Percentiles rank a stretch among this genome's conserved stretches.
These are phyloP conservation scores for Coemansia sp. DNA, from an alignment of 192 early-diverging fungal species.

Conservation along the genomic window DNA sequence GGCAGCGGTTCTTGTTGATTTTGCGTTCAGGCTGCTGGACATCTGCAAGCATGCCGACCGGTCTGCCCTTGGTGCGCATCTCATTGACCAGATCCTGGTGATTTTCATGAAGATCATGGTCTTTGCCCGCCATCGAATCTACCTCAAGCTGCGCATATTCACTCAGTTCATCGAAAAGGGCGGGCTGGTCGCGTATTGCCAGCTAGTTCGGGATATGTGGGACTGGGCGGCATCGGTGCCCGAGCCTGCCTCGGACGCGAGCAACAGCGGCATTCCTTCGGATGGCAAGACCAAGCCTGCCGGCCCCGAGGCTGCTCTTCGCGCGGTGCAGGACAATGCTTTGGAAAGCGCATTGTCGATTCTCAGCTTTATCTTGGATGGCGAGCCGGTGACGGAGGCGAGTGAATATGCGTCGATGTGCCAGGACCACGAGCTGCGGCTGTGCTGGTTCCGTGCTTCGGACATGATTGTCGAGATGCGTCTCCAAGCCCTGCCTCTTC, in stretches of 20 bases:
- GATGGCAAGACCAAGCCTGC: neutral
- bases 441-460: conserved; percentile 68
- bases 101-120: conserved; percentile 48
- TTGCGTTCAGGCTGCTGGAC: conserved; percentile 22
- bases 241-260: neutral
- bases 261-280: neutral
- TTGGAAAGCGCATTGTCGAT: conserved; percentile 54
- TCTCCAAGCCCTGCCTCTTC: conserved; percentile 57
- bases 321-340: conserved; percentile 30
- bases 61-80: conserved; percentile 27
- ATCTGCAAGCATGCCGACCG: conserved; percentile 22
- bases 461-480: conserved; percentile 67
- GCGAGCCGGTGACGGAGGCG: conserved; percentile 71
- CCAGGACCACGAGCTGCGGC: conserved; percentile 36
- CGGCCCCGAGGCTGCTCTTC: conserved; percentile 22
- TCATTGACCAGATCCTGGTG: conserved; percentile 43
- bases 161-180: conserved; percentile 30
- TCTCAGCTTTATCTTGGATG: conserved; percentile 66
- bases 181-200: conserved; percentile 33
- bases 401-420: conserved; percentile 47
- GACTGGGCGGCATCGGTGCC: conserved; percentile 44
- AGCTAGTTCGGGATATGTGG: conserved; percentile 36
- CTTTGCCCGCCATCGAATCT: conserved; percentile 46
- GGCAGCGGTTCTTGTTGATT: conserved; percentile 19
- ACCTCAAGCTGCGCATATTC: conserved; percentile 47